Base-by-base conservation (phyloP, 192 early-diverging fungal species). In the Gryganskiella cystojenkinii region DNA sequence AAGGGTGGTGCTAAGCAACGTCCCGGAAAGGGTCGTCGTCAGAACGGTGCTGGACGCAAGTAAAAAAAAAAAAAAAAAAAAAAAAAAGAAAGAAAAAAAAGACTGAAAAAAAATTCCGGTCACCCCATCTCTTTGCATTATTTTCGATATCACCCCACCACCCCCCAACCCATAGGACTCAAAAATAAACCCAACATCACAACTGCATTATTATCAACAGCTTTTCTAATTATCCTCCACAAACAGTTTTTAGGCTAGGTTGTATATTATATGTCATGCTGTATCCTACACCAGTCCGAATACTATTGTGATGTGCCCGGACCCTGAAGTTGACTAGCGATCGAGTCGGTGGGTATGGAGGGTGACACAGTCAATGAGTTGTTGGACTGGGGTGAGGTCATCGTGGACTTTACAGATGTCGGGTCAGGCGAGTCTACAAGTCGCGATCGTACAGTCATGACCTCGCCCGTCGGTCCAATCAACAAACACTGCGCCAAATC, bases 381-480 rank as follows among this genome's bases (percentile, higher is more conserved):
- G 5, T 33, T 47, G 27, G 45, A 25, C 4, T 28, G 22, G 7
- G 58, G 58, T 14, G 64, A 67, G 5, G 51, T 20, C 3, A 19
- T 11, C 3, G 40, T 46, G 1, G 71, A 75, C 5, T 13, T 5
- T 5, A 9, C 13, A 40, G 13, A 9, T 5, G 13, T 13, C 5
- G 37, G 37, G 31, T 27, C 31, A 20, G 63, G 52, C 2, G 63
- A 50, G 7, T 69, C 61, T 28, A 52, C 37, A 3, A 40, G 55
- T 5, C 28, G 40, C 37, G 74, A 69, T 40, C 54, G 47, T 4
- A 85, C 70, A 14, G 52, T 60, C 30, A 72, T 58, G 11, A 89
- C 80, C 71, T 84, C 86, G 0, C 88, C 88, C 30, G 73, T 76
- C 4, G 86, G 86, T 6, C 86, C 85, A 22, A 87, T 80, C 27